These are phyloP conservation scores for Letharia lupina DNA, from an alignment of 495 filamentous ascomycete species.

Conservation along the genomic window DNA sequence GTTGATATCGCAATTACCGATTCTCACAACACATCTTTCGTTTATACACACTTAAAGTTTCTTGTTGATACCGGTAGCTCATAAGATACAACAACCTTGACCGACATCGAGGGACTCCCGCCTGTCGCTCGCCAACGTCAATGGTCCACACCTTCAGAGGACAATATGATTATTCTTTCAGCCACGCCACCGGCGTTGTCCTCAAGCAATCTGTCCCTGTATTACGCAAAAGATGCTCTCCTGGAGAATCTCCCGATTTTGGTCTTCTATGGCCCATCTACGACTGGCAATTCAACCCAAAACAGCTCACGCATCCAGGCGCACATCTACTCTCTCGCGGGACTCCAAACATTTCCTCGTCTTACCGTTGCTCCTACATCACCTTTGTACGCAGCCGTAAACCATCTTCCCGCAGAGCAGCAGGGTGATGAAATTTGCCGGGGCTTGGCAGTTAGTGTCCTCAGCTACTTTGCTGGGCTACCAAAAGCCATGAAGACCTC, in stretches of 20 bases:
- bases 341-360: slow-evolving; percentile 78
- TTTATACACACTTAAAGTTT: neutral
- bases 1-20: slow-evolving; percentile 10
- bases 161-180: slow-evolving; percentile 19
- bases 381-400: slow-evolving; percentile 88
- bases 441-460: slow-evolving; percentile 79
- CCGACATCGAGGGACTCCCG: neutral
- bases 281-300: slow-evolving; percentile 71
- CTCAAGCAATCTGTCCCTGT: slow-evolving; percentile 19
- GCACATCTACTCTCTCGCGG: slow-evolving; percentile 81
- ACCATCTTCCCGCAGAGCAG: slow-evolving; percentile 82
- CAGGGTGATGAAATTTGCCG: slow-evolving; percentile 88
- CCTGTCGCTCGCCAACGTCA: neutral
- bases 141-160: neutral
- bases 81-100: neutral
- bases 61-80: neutral
- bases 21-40: neutral
- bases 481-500: slow-evolving; percentile 63
- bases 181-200: slow-evolving; percentile 17
- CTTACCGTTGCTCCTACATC: slow-evolving; percentile 88
- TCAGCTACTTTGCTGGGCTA: slow-evolving; percentile 88
- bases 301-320: slow-evolving; percentile 88
- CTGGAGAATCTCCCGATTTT: slow-evolving; percentile 45
- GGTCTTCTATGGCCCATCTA: slow-evolving; percentile 77
- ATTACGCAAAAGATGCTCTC: slow-evolving; percentile 20